phyloP scores from a whole-genome alignment of 2,329 filamentous ascomycete genomes.

The Fusarium sp. region DNA sequence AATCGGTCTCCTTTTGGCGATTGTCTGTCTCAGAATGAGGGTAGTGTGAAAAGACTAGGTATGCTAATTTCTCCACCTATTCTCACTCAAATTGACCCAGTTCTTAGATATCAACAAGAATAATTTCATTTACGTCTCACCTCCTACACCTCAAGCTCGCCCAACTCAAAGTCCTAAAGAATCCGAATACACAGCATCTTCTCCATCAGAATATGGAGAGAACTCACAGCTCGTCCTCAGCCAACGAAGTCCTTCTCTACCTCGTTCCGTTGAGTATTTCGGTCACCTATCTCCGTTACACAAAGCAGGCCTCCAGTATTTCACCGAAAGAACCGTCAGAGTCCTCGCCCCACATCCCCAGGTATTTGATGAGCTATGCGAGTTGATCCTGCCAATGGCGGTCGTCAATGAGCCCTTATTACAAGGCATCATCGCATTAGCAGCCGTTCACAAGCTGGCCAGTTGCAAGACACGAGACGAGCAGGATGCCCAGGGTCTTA shows the following conservation, averaged over 20 bases:
- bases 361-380: constrained; percentile 36
- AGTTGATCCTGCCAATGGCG: constrained; percentile 37
- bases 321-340: constrained; percentile 37
- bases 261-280: constrained; percentile 28
- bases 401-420: constrained; percentile 35
- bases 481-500: constrained; percentile 26
- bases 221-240: constrained; percentile 13
- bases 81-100: background rate
- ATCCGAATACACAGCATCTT: constrained; percentile 3
- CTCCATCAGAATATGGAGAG: background rate
- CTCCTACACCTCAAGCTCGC: constrained; percentile 18
- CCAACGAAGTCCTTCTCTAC: constrained; percentile 9
- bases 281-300: constrained; percentile 35
- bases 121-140: constrained; percentile 41
- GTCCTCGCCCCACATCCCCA: constrained; percentile 35
- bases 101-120: constrained; percentile 32
- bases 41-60: constrained; percentile 34
- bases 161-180: background rate
- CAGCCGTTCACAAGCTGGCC: constrained; percentile 35
- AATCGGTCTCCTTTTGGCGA: constrained; percentile 37
- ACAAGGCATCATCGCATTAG: constrained; percentile 35
- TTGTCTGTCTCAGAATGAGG: constrained; percentile 34
- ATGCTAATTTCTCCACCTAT: background rate
- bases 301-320: constrained; percentile 39
- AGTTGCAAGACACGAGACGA: constrained; percentile 36